Evolutionary conservation across 1,284 basidiomycete genomes (phyloP).

Genomic region (Coniferiporia sulphurascens): DNA sequence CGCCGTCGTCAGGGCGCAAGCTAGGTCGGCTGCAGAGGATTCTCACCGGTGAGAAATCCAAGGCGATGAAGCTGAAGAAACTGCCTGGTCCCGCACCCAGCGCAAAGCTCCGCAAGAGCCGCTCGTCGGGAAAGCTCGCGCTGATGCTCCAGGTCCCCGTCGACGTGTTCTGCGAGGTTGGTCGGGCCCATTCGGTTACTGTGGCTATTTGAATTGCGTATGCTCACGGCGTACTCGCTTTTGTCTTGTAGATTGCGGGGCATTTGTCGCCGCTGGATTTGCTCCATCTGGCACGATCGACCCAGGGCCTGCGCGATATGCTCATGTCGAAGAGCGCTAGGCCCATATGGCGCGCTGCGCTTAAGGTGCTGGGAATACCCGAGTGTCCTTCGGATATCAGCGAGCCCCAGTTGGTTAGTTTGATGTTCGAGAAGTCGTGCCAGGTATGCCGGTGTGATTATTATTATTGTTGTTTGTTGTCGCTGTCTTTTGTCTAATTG

Average conservation of each 20-base stretch:
- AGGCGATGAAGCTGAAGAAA: background rate
- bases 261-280: constrained; percentile 13
- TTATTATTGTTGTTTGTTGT: background rate
- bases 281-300: constrained; percentile 11
- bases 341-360: constrained; percentile 10
- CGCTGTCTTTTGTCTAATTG: background rate
- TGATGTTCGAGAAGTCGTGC: constrained; percentile 15
- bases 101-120: background rate
- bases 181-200: background rate
- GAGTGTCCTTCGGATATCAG: constrained; percentile 14
- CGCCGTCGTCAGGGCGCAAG: background rate
- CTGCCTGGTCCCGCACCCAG: background rate
- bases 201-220: background rate
- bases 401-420: constrained; percentile 9
- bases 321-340: constrained; percentile 13
- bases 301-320: background rate
- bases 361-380: background rate
- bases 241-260: constrained; percentile 11
- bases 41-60: background rate
- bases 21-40: background rate
- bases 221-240: background rate
- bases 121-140: background rate
- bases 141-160: background rate
- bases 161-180: background rate
- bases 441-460: background rate